These are phyloP conservation scores for Colletotrichum sp. DNA, from an alignment of 2,329 filamentous ascomycete genomes.

Conservation along the genomic window DNA sequence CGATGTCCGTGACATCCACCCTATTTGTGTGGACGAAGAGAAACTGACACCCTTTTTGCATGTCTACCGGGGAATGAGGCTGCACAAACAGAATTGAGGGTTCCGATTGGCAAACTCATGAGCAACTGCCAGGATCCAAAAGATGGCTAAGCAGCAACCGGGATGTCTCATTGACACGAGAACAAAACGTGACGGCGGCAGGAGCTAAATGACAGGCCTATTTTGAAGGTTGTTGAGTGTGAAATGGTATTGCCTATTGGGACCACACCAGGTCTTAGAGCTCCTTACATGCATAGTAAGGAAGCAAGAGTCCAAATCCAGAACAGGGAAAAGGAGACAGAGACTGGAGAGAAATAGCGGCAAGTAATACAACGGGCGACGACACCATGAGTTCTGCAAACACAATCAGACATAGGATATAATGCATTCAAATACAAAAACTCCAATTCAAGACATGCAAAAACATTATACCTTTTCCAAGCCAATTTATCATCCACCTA, in stretches of 20 bases:
- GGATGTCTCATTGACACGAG: not conserved
- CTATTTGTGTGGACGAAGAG: constrained; percentile 5
- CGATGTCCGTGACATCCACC: constrained; percentile 17
- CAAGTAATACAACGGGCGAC: fast-evolving
- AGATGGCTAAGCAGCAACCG: not conserved
- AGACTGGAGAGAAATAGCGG: not conserved
- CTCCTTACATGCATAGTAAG: not conserved
- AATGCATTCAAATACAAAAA: not conserved
- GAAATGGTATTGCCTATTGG: not conserved
- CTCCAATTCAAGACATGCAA: not conserved
- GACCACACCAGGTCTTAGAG: not conserved
- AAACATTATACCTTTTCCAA: not conserved
- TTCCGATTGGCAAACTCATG: not conserved
- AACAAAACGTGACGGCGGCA: not conserved
- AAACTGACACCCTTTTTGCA: not conserved
- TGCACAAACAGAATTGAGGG: not conserved
- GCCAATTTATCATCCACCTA: not conserved
- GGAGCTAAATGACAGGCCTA: not conserved
- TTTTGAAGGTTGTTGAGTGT: not conserved
- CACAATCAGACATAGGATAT: not conserved
- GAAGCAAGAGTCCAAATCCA: not conserved
- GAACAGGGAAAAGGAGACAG: not conserved
- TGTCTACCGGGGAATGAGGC: not conserved
- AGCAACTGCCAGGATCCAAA: not conserved
- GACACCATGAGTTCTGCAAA: not conserved